Evolutionary conservation across 2,329 filamentous ascomycete species (phyloP).

Genomic region (Botrytis fabae): DNA sequence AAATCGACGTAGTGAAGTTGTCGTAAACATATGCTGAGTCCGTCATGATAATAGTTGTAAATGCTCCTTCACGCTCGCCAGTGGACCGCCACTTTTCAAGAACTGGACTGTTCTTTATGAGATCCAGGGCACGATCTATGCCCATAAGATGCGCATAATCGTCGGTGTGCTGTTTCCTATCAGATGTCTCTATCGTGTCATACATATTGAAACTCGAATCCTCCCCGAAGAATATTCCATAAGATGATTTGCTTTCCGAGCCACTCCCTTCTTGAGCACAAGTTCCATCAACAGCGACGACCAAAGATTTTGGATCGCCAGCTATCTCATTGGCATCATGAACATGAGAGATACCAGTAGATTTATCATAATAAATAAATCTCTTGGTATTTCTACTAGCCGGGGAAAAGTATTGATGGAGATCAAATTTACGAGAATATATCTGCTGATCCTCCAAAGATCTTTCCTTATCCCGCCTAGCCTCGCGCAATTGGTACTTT

Average conservation of each 20-base stretch:
- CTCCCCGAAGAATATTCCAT: not conserved
- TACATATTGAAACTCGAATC: not conserved
- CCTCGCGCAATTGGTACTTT: not conserved
- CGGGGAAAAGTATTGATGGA: constrained; percentile 5
- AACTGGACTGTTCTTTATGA: not conserved
- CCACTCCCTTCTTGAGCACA: not conserved
- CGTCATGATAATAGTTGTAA: not conserved
- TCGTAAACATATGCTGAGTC: not conserved
- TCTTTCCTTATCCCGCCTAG: not conserved
- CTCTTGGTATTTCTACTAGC: constrained; percentile 9
- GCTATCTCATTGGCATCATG: not conserved
- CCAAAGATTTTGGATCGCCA: not conserved
- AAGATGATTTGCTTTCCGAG: not conserved
- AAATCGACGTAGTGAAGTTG: not conserved
- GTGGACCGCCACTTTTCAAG: not conserved
- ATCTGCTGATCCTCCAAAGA: not conserved
- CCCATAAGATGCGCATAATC: not conserved
- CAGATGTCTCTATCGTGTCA: not conserved
- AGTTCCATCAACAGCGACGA: constrained; percentile 8
- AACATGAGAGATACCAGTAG: not conserved
- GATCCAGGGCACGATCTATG: not conserved
- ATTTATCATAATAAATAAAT: not conserved
- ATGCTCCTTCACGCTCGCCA: too few relatives aligned
- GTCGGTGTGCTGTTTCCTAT: not conserved
- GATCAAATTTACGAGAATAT: constrained; percentile 8